Base-by-base conservation (phyloP, 1,284 basidiomycete genomes). In the Rhodotorula glutinis region DNA sequence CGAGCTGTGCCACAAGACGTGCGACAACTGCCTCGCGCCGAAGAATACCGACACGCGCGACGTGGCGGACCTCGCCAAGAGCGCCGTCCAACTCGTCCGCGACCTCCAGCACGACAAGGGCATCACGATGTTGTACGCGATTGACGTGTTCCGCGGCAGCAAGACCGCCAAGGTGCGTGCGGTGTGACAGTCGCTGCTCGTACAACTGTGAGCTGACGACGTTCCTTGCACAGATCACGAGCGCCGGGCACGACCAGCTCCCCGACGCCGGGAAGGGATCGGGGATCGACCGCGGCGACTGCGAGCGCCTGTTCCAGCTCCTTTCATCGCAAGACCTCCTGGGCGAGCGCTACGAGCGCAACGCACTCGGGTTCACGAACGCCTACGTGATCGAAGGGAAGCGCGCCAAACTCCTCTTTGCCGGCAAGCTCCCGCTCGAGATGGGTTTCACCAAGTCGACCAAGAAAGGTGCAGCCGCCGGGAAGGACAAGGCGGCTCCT, bases 21-120 rank as follows among this genome's bases (percentile, higher is more conserved):
- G 91, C 76, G 87, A 92, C 78, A 92, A 89, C 72, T 93, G 91
- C 77, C 77, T 81, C 52, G 83, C 62, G 78, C 79, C 41, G 78
- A 81, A 51, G 33, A 44, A 55, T 29, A 33, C 60, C 57, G 63
- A 65, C 47, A 86, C 86, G 0, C 78, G 77, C 53, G 81, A 83
- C 60, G 81, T 84, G 10, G 77, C 86, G 25, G 77, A 78, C n/a
- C 80, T 90, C 19, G 82, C 90, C 23, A 77, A 83, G 60, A 76
- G 81, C 40, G 80, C 86, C 64, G 73, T 80, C 55, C 70, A 70
- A 63, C 43, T 75, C 62, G 71, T 74, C 58, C 73, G 49, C 74
- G 70, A 38, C 75, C 82, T 68, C 77, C 67, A 76, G 81, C 41
- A 77, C 85, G 65, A 70, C 29, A 67, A 74, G 57, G 66, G 67